Percentiles rank a stretch among this genome's conserved stretches.
These are phyloP conservation scores for Houttuynia cordata DNA, from an alignment of 164 flowering plant species.

Conservation along the genomic window DNA sequence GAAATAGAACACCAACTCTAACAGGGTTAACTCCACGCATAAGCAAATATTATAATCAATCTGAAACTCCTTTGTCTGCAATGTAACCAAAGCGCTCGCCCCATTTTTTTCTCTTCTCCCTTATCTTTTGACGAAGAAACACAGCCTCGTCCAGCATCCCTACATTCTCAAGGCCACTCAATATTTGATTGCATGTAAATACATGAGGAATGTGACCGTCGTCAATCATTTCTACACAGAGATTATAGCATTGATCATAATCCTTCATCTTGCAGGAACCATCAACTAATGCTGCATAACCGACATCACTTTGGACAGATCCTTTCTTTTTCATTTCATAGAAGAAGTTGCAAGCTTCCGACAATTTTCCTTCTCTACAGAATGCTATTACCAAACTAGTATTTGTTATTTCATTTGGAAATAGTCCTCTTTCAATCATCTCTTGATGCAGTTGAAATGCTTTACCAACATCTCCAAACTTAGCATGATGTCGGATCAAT, in stretches of 20 bases:
- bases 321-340: conserved; percentile 42
- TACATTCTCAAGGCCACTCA: conserved; percentile 35
- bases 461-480: conserved; percentile 37
- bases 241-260: conserved; percentile 37
- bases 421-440: conserved; percentile 37
- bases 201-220: conserved; percentile 26
- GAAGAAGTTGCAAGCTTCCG: conserved; percentile 33
- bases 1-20: too few relatives aligned
- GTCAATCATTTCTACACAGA: conserved; percentile 54
- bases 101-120: conserved; percentile 20
- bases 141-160: conserved; percentile 39
- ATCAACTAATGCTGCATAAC: conserved; percentile 36
- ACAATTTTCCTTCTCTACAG: conserved; percentile 31
- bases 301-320: conserved; percentile 34
- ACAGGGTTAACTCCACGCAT: too few relatives aligned
- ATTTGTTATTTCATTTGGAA: conserved; percentile 40
- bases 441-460: conserved; percentile 29
- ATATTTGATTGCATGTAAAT: conserved; percentile 26
- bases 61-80: background rate
- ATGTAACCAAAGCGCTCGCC: conserved; percentile 1
- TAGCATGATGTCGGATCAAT: conserved; percentile 32
- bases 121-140: conserved; percentile 34
- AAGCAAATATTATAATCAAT: too few relatives aligned
- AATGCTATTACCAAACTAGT: conserved; percentile 43
- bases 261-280: conserved; percentile 40